Percentiles rank a stretch among this genome's conserved stretches.
These are phyloP conservation scores for Leccinum pellstonianum DNA, from an alignment of 768 basidiomycete genomes.

Conservation along the genomic window DNA sequence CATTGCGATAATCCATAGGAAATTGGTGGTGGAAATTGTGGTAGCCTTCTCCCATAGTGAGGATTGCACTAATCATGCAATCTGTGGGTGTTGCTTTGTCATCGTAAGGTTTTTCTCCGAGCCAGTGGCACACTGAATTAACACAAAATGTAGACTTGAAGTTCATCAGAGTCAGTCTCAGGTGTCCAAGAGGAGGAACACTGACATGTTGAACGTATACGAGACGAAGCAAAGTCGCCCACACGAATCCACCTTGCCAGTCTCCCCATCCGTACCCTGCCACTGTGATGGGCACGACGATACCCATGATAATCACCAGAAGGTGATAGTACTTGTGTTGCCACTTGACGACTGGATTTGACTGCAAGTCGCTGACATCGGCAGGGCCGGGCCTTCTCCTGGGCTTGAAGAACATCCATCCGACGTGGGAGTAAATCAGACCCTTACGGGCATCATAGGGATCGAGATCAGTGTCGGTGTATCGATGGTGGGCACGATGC, in stretches of 20 bases:
- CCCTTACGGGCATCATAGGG: conserved; percentile 89
- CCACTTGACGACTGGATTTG: conserved; percentile 76
- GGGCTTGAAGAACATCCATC: conserved; percentile 90
- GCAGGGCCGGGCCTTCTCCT: conserved; percentile 81
- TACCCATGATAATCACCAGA: conserved; percentile 64
- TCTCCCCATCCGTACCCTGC: conserved; percentile 21
- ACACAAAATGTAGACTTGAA: conserved; percentile 86
- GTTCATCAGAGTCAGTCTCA: neutral
- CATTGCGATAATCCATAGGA: conserved; percentile 96
- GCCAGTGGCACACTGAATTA: conserved; percentile 92
- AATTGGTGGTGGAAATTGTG: conserved; percentile 97
- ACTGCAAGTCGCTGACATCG: conserved; percentile 78
- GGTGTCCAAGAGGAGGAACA: conserved; percentile 18
- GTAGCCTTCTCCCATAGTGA: conserved; percentile 91
- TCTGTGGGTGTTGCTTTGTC: conserved; percentile 91
- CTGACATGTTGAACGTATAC: conserved; percentile 81
- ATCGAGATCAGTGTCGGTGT: conserved; percentile 93
- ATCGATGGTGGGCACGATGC: conserved; percentile 92
- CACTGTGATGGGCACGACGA: conserved; percentile 62
- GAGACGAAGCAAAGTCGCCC: conserved; percentile 50
- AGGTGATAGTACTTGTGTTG: conserved; percentile 75
- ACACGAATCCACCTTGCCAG: conserved; percentile 25
- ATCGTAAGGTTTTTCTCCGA: conserved; percentile 86
- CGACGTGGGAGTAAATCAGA: conserved; percentile 78
- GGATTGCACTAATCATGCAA: conserved; percentile 80